Percentiles rank a stretch among this genome's conserved stretches.
phyloP scores from a whole-genome alignment of 2,329 filamentous ascomycete genomes.

The Hymenoscyphus infarciens region DNA sequence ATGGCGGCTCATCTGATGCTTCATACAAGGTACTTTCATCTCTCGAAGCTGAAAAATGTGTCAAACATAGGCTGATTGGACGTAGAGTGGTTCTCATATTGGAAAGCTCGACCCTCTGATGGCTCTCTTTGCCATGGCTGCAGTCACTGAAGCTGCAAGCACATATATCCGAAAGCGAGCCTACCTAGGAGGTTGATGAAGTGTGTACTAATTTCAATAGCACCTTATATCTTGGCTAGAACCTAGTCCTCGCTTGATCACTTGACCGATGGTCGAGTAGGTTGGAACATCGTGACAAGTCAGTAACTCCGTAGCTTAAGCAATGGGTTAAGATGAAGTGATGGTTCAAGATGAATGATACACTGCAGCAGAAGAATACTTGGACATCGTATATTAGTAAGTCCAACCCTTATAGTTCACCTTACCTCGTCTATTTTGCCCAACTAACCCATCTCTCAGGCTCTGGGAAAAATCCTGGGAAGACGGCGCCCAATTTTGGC shows the following conservation, averaged over 20 bases:
- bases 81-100: too few relatives aligned
- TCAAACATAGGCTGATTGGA: too few relatives aligned
- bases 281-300: slow-evolving; percentile 56
- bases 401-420: too few relatives aligned
- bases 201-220: neutral
- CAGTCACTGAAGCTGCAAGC: slow-evolving; percentile 58
- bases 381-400: slow-evolving; percentile 48
- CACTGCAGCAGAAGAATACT: slow-evolving; percentile 58
- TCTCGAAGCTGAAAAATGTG: too few relatives aligned
- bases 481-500: slow-evolving; percentile 54
- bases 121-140: slow-evolving; percentile 62
- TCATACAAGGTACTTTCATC: too few relatives aligned
- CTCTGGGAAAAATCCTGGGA: slow-evolving; percentile 63
- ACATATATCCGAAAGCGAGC: slow-evolving; percentile 45
- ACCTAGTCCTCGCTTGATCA: slow-evolving; percentile 63
- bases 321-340: slow-evolving; percentile 54
- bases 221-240: slow-evolving; percentile 31
- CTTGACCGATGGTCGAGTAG: slow-evolving; percentile 53
- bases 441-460: slow-evolving; percentile 1
- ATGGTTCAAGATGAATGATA: slow-evolving; percentile 63
- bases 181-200: too few relatives aligned
- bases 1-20: too few relatives aligned
- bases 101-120: slow-evolving; percentile 57
- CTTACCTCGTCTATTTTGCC: too few relatives aligned
- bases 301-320: slow-evolving; percentile 62